Base-by-base conservation (phyloP, 805 yeast species). In the Priceomyces melissophilus region DNA sequence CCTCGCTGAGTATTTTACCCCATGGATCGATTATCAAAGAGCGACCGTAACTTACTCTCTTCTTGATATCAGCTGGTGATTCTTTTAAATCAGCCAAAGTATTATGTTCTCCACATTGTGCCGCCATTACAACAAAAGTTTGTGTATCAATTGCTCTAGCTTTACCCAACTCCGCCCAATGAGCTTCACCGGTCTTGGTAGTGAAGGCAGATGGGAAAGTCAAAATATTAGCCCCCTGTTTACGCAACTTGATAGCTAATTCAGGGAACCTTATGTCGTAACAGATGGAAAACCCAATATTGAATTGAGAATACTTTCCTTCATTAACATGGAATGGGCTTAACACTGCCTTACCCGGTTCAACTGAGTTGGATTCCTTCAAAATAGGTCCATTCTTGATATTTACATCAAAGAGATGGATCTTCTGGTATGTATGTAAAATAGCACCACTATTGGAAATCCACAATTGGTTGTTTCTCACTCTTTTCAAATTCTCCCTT, bases 181-280 rank as follows among this genome's bases (percentile, higher is more conserved):
- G 99, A 1, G 91, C 87, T 38, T 79, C 79, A 1, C 99, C 99
- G 0, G 98, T 91, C 47, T 82, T 81, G 57, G 85, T 77, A 0
- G 96, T 93, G 71, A 95, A 93, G 0, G 98, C 98, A 17, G 95
- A 83, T 0, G 99, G 98, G 52, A 70, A 91, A 2, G 91, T 76
- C 30, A 91, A 51, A 15, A 91, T 67, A 43, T 87, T 75, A 1
- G 96, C 95, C 3, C 96, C 96, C 39, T 65, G 51, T 8, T 76
- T 56, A 38, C 96, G 66, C 28, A 86, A 62, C 31, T 81, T 62
- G 28, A 84, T 52, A 1, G 93, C 81, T 36, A 86, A 63, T 57
- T 89, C 96, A 0, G 96, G 95, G 57, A 88, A 87, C 47, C 97
- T 69, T 27, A 88, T 79, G 61, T 87, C 98, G 61, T 87, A 89